Conservation (phyloP, 179 eudicot genomes). For the Silene noctiflora region DNA sequence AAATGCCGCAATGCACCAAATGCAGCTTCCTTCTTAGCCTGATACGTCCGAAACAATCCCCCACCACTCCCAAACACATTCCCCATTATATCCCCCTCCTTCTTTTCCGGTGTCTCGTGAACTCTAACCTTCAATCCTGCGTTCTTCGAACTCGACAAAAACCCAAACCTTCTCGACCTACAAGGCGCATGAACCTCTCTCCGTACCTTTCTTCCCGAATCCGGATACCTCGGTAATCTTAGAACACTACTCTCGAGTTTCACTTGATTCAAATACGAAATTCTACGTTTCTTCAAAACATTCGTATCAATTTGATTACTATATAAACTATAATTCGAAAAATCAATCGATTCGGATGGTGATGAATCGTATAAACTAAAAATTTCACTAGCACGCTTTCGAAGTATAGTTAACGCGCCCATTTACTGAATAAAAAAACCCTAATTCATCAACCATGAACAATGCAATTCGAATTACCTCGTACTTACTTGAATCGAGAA, state of each 20-base stretch:
- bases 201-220: conserved; percentile 29
- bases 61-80: conserved; percentile 18
- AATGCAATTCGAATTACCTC: background rate
- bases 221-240: conserved; percentile 46
- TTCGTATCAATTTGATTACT: conserved; percentile 31
- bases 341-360: conserved; percentile 18
- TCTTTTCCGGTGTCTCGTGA: conserved; percentile 8
- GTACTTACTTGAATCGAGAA: background rate
- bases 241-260: conserved; percentile 26
- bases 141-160: conserved; percentile 20
- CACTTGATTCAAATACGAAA: conserved; percentile 12
- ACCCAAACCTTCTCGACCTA: conserved; percentile 31
- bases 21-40: conserved; percentile 24
- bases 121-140: background rate
- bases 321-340: conserved; percentile 17
- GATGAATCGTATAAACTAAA: conserved; percentile 22
- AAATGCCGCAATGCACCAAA: conserved; percentile 23
- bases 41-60: background rate
- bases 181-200: conserved; percentile 76
- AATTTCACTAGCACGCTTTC: conserved; percentile 50
- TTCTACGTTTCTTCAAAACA: conserved; percentile 44
- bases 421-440: conserved; percentile 28
- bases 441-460: conserved; percentile 26
- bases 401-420: conserved; percentile 56
- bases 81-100: conserved; percentile 39